Conservation (phyloP, 2,329 filamentous ascomycete species). For the Fragosphaeria purpurea region DNA sequence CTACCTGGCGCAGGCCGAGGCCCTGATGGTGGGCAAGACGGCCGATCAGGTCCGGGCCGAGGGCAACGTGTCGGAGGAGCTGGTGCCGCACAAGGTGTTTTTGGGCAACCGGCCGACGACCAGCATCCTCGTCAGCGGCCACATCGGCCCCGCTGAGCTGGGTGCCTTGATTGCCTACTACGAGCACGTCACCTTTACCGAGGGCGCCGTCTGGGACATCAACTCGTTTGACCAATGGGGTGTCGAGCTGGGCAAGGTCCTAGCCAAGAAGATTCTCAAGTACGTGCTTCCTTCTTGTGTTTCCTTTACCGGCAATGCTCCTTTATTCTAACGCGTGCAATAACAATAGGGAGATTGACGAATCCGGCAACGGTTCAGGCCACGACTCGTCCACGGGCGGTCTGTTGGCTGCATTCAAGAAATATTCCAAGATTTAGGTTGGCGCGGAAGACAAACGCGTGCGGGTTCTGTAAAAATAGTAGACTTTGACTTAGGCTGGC, state of each 20-base stretch:
- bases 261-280: constrained; percentile 81
- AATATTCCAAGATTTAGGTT: constrained; percentile 43
- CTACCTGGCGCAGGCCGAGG: constrained; percentile 83
- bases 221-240: constrained; percentile 99
- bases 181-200: constrained; percentile 95
- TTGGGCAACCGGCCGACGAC: constrained; percentile 95
- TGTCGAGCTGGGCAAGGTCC: constrained; percentile 91
- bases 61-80: constrained; percentile 53
- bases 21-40: constrained; percentile 84
- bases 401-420: constrained; percentile 88
- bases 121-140: constrained; percentile 77
- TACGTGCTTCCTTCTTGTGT: constrained; percentile 5
- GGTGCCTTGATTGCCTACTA: constrained; percentile 97
- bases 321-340: constrained; percentile 13
- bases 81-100: constrained; percentile 99
- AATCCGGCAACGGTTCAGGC: constrained; percentile 55
- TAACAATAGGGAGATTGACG: constrained; percentile 58
- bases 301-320: neutral
- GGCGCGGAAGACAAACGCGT: too few species aligned
- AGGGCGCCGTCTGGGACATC: constrained; percentile 98
- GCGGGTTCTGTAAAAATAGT: too few species aligned
- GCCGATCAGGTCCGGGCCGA: constrained; percentile 70
- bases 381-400: constrained; percentile 87
- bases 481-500: too few species aligned
- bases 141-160: constrained; percentile 88